Base-by-base conservation (phyloP, 768 basidiomycete genomes). In the Phallus indusiatus region DNA sequence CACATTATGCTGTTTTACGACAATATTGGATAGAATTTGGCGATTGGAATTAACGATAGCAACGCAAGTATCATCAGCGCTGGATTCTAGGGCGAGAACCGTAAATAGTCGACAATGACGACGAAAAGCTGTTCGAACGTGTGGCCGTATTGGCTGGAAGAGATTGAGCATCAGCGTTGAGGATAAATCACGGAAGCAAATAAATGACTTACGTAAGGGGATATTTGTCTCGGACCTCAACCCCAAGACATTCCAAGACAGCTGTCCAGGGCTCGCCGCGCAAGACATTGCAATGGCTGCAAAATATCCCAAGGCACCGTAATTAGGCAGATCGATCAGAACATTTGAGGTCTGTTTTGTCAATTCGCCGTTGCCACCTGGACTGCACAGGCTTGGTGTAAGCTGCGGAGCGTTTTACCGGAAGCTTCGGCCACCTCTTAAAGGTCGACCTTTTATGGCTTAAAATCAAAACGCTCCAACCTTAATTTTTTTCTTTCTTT, bases 21-120 rank as follows among this genome's bases (percentile, higher is more conserved):
- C 86, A 5, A 97, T 81, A 69, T 94, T 95, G 1, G 91, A 85
- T 55, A 89, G 81, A 46, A 98, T 76, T 67, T 76, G 66, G 18
- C 82, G 79, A 8, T 80, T 74, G 1, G 86, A 88, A 18, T 81
- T 80, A 36, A 99, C 87, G 53, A 98, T 77, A 0, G 94, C 88
- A 16, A 86, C 91, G 65, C 93, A 95, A 1, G 93, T 90, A 67
- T 98, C 96, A 70, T 99, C 95, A 14, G 93, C 92, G 12, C 91
- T 94, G 1, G 86, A 85, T 71, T 96, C 94, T 37, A 95, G 66
- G 8, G 82, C 87, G 8, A 90, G 78, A 14, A 90, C 83, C 1
- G 81, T 87, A 66, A 89, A 83, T 1, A 21, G 18, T 1, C 63
- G 58, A 9, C 5, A 10, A 20, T 12, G 21, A 7, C n/a, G 36